Evolutionary conservation across 1,284 basidiomycete genomes (phyloP), one percentile per base, ranked within the genome.

Genomic region (Inonotus obliquus): DNA sequence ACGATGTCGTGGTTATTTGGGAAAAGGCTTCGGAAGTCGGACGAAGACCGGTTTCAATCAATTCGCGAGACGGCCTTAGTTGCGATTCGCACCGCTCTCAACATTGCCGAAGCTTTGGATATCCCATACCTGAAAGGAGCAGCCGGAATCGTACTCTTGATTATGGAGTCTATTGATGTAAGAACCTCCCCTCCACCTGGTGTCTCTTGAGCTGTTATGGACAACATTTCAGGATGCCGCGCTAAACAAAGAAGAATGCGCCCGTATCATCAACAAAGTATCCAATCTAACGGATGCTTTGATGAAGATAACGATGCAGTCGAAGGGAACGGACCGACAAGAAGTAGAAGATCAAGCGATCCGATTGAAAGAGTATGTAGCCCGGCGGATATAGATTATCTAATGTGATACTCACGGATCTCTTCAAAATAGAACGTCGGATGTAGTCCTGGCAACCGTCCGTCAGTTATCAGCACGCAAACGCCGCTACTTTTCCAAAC

Each of bases 41-140:
- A n/a, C 25, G 54, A 13, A 4, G 19, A 27, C 14, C 37, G 9
- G 54, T 44, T 29, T 44, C 44, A 48, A 13, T 35, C 44, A 21
- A 38, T 23, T 27, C 9, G 45, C 14, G 41, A 51, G 10, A 54
- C 25, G 21, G 41, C 41, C 4, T 13, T 60, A 3, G 7, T 60
- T 21, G 41, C 21, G 4, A 41, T 53, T n/a, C 48, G 44, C n/a
- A 38, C 52, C 14, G 19, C 39, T 17, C 13, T 48, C 11, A 45
- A 32, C 5, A 10, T 55, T 11, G 52, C 39, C 2, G 59, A 60
- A 29, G 52, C 59, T 3, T 35, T 41, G 2, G 55, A 60, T 37
- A 19, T 60, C 11, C 59, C 59, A 32, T 54, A 60, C 49, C 11
- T 51, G 27, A 60, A 60, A 54, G 59, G 59, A 1, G 39, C 54